A percentile compares a stretch with the other conserved stretches of the same genome.
Evolutionary conservation across 1,139 yeast species (phyloP).

Genomic region (Yamadazyma dendronema): DNA sequence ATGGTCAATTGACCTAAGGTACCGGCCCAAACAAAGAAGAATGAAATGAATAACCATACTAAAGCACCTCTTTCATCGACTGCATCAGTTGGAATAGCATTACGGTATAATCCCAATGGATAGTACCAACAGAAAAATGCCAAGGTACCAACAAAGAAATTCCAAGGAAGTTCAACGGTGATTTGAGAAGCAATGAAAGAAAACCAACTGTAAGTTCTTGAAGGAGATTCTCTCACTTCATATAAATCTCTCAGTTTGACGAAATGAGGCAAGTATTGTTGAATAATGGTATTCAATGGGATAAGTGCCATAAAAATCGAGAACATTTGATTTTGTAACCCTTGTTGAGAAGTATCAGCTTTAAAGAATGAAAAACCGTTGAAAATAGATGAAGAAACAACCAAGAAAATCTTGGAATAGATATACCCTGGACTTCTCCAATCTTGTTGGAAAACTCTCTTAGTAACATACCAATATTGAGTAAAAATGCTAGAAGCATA

Average conservation of each 20-base stretch:
- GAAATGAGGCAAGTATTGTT: conserved; percentile 73
- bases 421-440: conserved; percentile 46
- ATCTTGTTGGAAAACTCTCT: conserved; percentile 32
- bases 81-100: conserved; percentile 28
- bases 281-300: conserved; percentile 59
- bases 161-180: conserved; percentile 37
- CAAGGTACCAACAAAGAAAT: conserved; percentile 32
- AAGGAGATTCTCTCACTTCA: conserved; percentile 89
- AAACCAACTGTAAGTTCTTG: conserved; percentile 51
- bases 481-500: conserved; percentile 28
- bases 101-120: conserved; percentile 39
- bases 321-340: conserved; percentile 64
- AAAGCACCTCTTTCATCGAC: conserved; percentile 57
- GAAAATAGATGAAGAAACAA: conserved; percentile 39
- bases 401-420: conserved; percentile 39
- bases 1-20: conserved; percentile 65
- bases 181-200: conserved; percentile 41
- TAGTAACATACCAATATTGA: conserved; percentile 25
- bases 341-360: conserved; percentile 59
- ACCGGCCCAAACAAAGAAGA: conserved; percentile 59
- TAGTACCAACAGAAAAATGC: conserved; percentile 42
- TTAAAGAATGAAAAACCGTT: conserved; percentile 55
- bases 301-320: conserved; percentile 67
- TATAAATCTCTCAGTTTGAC: conserved; percentile 74
- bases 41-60: conserved; percentile 56